Conservation (phyloP, 2,329 filamentous ascomycete species). For the Colletotrichum tanaceti region DNA sequence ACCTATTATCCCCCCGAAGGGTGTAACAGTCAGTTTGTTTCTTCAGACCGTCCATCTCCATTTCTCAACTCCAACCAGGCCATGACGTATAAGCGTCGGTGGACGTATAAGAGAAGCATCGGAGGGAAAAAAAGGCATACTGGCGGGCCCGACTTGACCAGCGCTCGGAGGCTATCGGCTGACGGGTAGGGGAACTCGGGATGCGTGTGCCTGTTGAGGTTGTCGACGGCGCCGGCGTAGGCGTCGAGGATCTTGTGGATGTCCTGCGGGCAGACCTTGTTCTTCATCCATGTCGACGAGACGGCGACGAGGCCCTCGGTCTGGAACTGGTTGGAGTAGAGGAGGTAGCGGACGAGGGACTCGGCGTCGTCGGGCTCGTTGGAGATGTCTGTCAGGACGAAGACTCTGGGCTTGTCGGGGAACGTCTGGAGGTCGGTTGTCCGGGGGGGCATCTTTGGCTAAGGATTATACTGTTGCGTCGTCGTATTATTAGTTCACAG, state of each 20-base stretch:
- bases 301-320: constrained; percentile 58
- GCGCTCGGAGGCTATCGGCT: constrained; percentile 49
- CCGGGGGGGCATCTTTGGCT: constrained; percentile 27
- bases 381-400: constrained; percentile 57
- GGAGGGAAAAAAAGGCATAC: constrained; percentile 43
- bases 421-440: constrained; percentile 28
- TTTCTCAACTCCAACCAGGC: too few relatives aligned
- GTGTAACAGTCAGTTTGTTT: too few relatives aligned
- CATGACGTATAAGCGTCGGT: too few relatives aligned
- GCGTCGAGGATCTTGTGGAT: constrained; percentile 58
- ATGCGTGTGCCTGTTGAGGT: constrained; percentile 61
- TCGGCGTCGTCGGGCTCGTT: constrained; percentile 61
- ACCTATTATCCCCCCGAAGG: too few relatives aligned
- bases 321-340: constrained; percentile 60
- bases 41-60: too few relatives aligned
- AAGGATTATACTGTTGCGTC: too few relatives aligned
- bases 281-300: constrained; percentile 60
- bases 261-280: constrained; percentile 54
- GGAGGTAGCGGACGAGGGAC: constrained; percentile 57
- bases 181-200: constrained; percentile 56
- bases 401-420: constrained; percentile 50
- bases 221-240: constrained; percentile 58
- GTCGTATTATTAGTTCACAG: not conserved
- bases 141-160: constrained; percentile 53
- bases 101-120: too few relatives aligned